These are phyloP conservation scores for Begonia loranthoides DNA, from an alignment of 306 rosid genomes.

Conservation along the genomic window DNA sequence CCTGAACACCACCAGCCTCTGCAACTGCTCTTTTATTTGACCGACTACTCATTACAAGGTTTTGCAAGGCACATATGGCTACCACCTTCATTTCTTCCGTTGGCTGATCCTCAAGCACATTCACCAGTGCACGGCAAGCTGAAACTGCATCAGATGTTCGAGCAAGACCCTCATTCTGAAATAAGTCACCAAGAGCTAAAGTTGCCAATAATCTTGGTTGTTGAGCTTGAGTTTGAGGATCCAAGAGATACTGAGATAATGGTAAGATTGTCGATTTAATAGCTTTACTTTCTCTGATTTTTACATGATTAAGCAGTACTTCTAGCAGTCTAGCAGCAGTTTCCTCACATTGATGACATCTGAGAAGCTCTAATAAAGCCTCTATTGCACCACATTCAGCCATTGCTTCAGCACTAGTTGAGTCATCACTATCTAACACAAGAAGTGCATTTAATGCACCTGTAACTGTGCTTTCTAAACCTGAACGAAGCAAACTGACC, in stretches of 20 bases:
- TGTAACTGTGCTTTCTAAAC: slow-evolving; percentile 63
- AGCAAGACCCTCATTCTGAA: slow-evolving; percentile 92
- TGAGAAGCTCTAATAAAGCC: slow-evolving; percentile 89
- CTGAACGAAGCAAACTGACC: slow-evolving; percentile 92
- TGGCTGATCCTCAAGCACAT: slow-evolving; percentile 97
- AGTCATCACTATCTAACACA: slow-evolving; percentile 92
- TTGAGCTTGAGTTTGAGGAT: slow-evolving; percentile 98
- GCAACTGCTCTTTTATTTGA: slow-evolving; percentile 97
- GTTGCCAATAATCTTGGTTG: slow-evolving; percentile 93
- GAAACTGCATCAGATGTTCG: slow-evolving; percentile 91
- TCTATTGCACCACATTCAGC: slow-evolving; percentile 99
- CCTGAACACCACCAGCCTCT: slow-evolving; percentile 99
- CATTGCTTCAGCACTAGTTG: slow-evolving; percentile 94
- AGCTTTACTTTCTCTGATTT: slow-evolving; percentile 88
- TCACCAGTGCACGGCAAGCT: slow-evolving; percentile 95
- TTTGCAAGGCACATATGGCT: slow-evolving; percentile 94
- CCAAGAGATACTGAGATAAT: slow-evolving; percentile 92
- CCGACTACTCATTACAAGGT: slow-evolving; percentile 96
- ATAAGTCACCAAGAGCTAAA: slow-evolving; percentile 94
- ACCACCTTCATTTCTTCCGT: slow-evolving; percentile 99
- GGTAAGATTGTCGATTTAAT: slow-evolving; percentile 82
- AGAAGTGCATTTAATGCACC: slow-evolving; percentile 97
- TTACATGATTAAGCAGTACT: slow-evolving; percentile 83
- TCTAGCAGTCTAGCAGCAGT: slow-evolving; percentile 91
- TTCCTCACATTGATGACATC: slow-evolving; percentile 94